Evolutionary conservation across 805 yeast genomes (phyloP).

Genomic region (Candida hispaniensis): DNA sequence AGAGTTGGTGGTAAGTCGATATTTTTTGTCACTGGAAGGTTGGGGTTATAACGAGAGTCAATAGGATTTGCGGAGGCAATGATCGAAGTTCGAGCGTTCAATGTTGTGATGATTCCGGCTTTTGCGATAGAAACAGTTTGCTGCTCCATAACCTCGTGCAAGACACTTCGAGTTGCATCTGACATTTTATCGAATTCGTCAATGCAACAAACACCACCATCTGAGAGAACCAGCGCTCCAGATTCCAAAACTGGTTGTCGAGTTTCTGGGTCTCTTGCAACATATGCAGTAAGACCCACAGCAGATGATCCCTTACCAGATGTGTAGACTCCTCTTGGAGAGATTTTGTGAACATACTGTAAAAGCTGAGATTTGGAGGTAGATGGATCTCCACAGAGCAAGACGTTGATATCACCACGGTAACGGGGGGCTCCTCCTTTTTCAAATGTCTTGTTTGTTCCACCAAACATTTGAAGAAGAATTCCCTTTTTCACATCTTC

Average conservation of each 20-base stretch:
- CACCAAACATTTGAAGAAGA: slow-evolving; percentile 85
- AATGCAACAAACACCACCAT: slow-evolving; percentile 97
- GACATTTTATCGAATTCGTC: slow-evolving; percentile 98
- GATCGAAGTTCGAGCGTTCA: slow-evolving; percentile 92
- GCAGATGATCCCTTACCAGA: slow-evolving; percentile 99
- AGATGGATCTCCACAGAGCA: slow-evolving; percentile 96
- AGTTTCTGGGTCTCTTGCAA: slow-evolving; percentile 89
- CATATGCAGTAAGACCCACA: slow-evolving; percentile 95
- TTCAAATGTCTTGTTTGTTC: slow-evolving; percentile 75
- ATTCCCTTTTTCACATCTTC: slow-evolving; percentile 97
- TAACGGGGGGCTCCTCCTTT: slow-evolving; percentile 78
- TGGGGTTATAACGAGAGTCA: slow-evolving; percentile 90
- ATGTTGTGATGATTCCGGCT: slow-evolving; percentile 94
- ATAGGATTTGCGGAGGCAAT: slow-evolving; percentile 96
- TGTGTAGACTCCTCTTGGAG: slow-evolving; percentile 96
- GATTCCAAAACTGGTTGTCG: slow-evolving; percentile 86
- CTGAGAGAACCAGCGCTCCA: slow-evolving; percentile 93
- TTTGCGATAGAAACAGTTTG: slow-evolving; percentile 97
- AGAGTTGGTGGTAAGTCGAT: slow-evolving; percentile 96
- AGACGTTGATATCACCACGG: slow-evolving; percentile 88
- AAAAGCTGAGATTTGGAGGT: slow-evolving; percentile 91
- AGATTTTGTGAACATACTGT: slow-evolving; percentile 92
- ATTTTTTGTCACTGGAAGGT: slow-evolving; percentile 85
- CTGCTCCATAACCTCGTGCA: slow-evolving; percentile 99
- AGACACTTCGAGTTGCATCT: slow-evolving; percentile 84